Evolutionary conservation across 2,329 filamentous ascomycete species (phyloP).

Genomic region (Tympanopsis confertula): DNA sequence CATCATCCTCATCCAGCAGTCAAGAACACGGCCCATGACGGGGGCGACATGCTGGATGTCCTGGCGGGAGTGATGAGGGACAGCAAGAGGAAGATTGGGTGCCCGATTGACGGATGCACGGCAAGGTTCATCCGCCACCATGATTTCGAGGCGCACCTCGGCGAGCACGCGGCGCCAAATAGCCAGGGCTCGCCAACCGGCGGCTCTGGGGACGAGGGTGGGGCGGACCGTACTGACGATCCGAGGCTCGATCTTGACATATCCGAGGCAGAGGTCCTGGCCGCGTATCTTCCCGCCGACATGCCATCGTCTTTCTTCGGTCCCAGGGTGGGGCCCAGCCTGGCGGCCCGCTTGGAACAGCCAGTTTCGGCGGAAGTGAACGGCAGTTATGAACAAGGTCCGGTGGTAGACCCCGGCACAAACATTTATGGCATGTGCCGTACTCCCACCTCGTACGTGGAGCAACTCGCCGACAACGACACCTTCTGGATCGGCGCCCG

Average conservation of each 20-base stretch:
- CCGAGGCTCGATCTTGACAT: neutral
- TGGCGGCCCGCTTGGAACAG: too few species aligned
- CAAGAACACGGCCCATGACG: slow-evolving; percentile 6
- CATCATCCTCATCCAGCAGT: slow-evolving; percentile 9
- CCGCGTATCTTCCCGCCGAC: neutral
- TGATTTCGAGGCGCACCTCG: slow-evolving; percentile 34
- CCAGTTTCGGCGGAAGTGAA: too few species aligned
- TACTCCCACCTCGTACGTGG: slow-evolving; percentile 1
- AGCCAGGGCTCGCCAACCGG: neutral
- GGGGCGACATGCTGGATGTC: neutral
- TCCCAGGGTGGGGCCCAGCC: too few species aligned
- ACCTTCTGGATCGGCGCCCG: slow-evolving; percentile 16
- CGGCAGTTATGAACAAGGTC: too few species aligned
- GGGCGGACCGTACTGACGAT: slow-evolving; percentile 3
- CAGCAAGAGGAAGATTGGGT: slow-evolving; percentile 21
- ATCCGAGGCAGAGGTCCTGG: neutral
- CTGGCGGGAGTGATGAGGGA: neutral
- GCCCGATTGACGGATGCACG: slow-evolving; percentile 26
- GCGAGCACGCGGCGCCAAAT: slow-evolving; percentile 9
- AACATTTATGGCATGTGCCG: slow-evolving; percentile 3
- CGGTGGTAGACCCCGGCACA: too few species aligned
- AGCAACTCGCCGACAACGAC: slow-evolving; percentile 4
- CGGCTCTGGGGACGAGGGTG: neutral
- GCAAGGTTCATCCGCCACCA: slow-evolving; percentile 35
- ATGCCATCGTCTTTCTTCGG: neutral